These are phyloP conservation scores for Eleusine indica DNA, from an alignment of 176 grass and related monocot genomes.

Conservation along the genomic window DNA sequence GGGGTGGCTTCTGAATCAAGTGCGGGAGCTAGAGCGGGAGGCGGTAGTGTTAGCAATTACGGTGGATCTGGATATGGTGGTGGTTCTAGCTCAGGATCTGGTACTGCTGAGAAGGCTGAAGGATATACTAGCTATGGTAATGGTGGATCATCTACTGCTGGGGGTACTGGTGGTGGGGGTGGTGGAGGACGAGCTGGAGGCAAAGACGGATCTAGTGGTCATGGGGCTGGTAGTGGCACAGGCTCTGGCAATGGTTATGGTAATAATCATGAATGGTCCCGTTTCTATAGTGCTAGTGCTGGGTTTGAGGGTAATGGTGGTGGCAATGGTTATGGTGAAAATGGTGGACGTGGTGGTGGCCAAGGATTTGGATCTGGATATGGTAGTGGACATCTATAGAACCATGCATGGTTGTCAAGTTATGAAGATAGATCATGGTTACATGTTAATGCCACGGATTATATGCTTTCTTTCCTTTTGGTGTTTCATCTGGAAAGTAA, in stretches of 20 bases:
- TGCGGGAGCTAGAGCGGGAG: not conserved
- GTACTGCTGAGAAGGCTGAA: not conserved
- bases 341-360: not conserved
- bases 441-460: no score
- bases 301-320: not conserved
- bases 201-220: not conserved
- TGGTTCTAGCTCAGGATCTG: not conserved
- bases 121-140: not conserved
- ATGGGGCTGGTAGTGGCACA: not conserved
- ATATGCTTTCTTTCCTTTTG: no score
- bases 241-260: not conserved
- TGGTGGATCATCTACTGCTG: not conserved
- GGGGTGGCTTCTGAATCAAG: not conserved
- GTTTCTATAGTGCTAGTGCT: not conserved
- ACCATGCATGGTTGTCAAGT: not conserved
- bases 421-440: no score
- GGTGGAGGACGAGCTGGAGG: not conserved
- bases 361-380: not conserved
- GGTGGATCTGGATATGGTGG: conserved; percentile 7
- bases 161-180: not conserved
- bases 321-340: not conserved
- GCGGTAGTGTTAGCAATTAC: not conserved
- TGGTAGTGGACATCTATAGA: not conserved
- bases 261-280: not conserved
- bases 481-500: no score